Evolutionary conservation across 2,329 filamentous ascomycete species (phyloP), one percentile per base, ranked within the genome.

Genomic region (Blastomyces percursus): DNA sequence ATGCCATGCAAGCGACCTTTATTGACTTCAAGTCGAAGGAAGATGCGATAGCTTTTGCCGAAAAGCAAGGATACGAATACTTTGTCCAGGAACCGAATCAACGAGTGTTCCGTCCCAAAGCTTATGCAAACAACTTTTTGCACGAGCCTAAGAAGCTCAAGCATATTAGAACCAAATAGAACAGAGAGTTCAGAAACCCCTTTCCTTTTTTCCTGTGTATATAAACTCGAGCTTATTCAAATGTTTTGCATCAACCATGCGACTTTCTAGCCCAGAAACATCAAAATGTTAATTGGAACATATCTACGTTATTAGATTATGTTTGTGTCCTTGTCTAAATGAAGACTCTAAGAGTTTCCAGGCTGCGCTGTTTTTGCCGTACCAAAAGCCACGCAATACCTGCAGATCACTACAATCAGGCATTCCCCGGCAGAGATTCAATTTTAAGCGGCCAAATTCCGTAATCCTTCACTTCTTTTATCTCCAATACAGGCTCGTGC

Each of bases 51-150:
- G 80, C 82, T 64, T 99, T 99, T 73, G 94, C 95, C 30, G 89
- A 97, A 80, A 99, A 97, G 84, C 94, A 99, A 77, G 94, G 95
- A 44, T 99, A 99, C 75, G 93, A 99, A 75, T 99, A 96, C 78
- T 97, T 94, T 75, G 92, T 99, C 30, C 94, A 97, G 81, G 94
- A 97, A 79, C 93, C 94, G 44, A 95, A 96, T 72, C 85, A 86
- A 77, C 86, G 94, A 73, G 89, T 87, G 72, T 87, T 96, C 70
- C 80, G 86, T 19, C 90, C 91, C 65, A 99, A 99, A 85, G 89
- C 90, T 12, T 99, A 99, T 76, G 93, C 94, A 65, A 95, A 96
- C 78, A 96, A 97, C 80, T 99, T 97, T 77, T 74, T 92, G 66
- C 92, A 95, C 80, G 86, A 86, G 66, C 80, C 89, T 14, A 87